These are phyloP conservation scores for Ceratocystis cacaofunesta DNA, from an alignment of 2,329 filamentous ascomycete species.

Conservation along the genomic window DNA sequence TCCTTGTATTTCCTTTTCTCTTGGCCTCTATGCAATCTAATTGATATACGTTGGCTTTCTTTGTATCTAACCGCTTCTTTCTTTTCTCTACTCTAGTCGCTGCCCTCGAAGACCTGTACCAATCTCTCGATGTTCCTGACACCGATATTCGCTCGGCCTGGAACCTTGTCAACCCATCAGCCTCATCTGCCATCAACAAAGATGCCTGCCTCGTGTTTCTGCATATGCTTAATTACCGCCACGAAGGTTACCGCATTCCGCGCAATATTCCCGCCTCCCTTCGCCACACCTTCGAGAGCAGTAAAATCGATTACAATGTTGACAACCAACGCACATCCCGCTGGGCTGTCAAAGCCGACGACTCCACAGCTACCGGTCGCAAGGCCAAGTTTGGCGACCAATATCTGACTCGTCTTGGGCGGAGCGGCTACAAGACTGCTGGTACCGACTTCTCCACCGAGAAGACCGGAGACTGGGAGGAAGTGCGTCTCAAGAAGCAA, in stretches of 20 bases:
- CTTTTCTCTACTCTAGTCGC: conserved; percentile 40
- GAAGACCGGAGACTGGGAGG: conserved; percentile 92
- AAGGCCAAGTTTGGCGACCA: conserved; percentile 97
- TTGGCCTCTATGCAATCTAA: not conserved
- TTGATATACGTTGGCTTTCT: too few relatives aligned
- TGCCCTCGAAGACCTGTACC: conserved; percentile 69
- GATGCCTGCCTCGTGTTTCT: conserved; percentile 89
- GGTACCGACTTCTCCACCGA: conserved; percentile 83
- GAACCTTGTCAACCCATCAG: conserved; percentile 94
- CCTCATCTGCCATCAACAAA: conserved; percentile 71
- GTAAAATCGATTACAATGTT: conserved; percentile 90
- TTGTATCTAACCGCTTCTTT: not conserved
- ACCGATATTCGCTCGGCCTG: conserved; percentile 80
- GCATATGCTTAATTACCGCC: conserved; percentile 89
- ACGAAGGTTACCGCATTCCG: conserved; percentile 89
- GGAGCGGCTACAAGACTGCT: conserved; percentile 61
- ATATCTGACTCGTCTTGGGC: conserved; percentile 80
- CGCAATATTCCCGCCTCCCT: conserved; percentile 83
- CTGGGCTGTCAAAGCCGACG: conserved; percentile 67
- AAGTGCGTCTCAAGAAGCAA: conserved; percentile 87
- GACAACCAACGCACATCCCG: conserved; percentile 60
- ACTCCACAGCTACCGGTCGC: conserved; percentile 67
- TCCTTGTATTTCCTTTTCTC: not conserved
- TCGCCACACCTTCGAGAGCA: conserved; percentile 80
- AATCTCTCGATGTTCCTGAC: conserved; percentile 57